Base-by-base conservation (phyloP, 352 stramenopile genomes). In the Aphanomyces euteiches region DNA sequence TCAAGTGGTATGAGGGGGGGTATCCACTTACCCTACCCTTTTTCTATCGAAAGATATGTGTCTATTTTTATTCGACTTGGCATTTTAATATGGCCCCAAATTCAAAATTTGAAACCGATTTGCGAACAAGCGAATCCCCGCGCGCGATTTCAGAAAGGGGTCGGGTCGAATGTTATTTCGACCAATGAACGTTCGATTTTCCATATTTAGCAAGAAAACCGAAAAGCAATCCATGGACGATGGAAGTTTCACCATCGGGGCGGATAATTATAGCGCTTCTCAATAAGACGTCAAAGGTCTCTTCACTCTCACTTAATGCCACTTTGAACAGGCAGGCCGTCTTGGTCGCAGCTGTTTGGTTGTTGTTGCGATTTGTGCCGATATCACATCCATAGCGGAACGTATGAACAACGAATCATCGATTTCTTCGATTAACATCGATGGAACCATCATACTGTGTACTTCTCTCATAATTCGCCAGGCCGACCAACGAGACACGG, bases 51-150 rank as follows among this genome's bases (percentile, higher is more conserved):
- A 61, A 61, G 59, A 67, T 67, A 41, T 67, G 39, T 37, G 38
- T 28, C 19, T 67, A 67, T 67, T 67, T 67, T 56, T 67, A 66
- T 66, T 17, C 7, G 34, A 57, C 48, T 28, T 67, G 43, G 43
- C 54, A 67, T 28, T 28, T 28, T 28, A 67, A 56, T 50, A 48
- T 38, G n/a, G 13, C 37, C 57, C 13, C 57, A 47, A 50, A 66
- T 66, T 56, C 28, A 67, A 67, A 67, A 21, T 67, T 67, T 67
- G 59, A 67, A 67, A 67, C 59, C 59, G 59, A 67, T 67, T 28
- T 50, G 39, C 12, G 43, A 56, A 15, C n/a, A 3, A 39, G n/a
- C 59, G 41, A 67, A 67, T 67, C 59, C 54, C 1, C 15, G 21
- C 4, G 40, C 28, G 7, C 3, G 3, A 39, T 53, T 48, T 28